Evolutionary conservation across 1,284 basidiomycete species (phyloP).

Genomic region (Erythrobasidium hasegawianum): DNA sequence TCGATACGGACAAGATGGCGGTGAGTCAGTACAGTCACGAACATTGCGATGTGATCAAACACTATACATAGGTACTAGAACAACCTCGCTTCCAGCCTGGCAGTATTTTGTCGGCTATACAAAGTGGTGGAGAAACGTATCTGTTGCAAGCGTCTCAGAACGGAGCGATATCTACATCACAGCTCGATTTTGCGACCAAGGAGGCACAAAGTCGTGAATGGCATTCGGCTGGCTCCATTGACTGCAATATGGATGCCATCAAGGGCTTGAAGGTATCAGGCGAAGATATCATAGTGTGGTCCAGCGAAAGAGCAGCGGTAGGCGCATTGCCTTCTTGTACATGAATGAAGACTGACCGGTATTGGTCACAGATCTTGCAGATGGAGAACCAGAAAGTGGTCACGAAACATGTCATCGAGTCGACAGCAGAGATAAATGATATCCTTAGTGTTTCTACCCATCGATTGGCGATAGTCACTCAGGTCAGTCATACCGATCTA

Average conservation of each 20-base stretch:
- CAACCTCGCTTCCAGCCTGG: conserved; percentile 1
- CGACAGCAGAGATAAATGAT: conserved; percentile 8
- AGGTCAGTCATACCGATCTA: no score
- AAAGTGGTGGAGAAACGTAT: background rate
- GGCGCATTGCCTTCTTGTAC: no score
- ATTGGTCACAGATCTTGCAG: conserved; percentile 9
- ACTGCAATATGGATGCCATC: background rate
- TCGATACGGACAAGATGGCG: background rate
- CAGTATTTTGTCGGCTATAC: background rate
- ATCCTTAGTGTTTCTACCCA: conserved; percentile 10
- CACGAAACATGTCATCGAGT: background rate
- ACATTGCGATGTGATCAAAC: background rate
- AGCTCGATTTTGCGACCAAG: background rate
- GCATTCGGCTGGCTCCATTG: background rate
- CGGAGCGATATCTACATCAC: background rate
- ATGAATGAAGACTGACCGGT: no score
- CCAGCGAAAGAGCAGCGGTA: background rate
- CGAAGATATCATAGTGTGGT: conserved; percentile 23
- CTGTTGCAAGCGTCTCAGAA: background rate
- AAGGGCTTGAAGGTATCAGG: conserved; percentile 4
- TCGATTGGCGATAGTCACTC: conserved; percentile 12
- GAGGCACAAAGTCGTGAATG: background rate
- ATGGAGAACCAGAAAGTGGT: conserved; percentile 9
- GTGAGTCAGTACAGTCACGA: background rate
- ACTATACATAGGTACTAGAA: background rate